Conservation (phyloP, 83 land plant genomes). For the Picea engelmannii region DNA sequence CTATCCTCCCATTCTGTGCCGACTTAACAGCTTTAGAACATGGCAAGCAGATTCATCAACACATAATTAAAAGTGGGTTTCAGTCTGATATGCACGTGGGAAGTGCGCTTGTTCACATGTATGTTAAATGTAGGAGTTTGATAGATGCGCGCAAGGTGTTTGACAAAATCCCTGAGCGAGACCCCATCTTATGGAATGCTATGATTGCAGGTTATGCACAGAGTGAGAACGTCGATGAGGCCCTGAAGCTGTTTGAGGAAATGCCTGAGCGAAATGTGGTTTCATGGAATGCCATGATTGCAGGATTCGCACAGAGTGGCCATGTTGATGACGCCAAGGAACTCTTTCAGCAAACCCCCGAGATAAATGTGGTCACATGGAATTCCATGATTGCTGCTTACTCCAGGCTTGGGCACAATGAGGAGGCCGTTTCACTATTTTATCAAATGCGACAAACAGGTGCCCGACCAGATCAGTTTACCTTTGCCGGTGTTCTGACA, state of each 20-base stretch:
- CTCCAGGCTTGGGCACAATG: background rate
- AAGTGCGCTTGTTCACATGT: no score
- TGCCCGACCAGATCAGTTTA: background rate
- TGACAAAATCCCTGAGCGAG: no score
- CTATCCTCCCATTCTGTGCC: no score
- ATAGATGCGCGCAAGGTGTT: no score
- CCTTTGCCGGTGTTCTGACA: background rate
- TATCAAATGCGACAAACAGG: background rate
- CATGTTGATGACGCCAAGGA: slow-evolving; percentile 28
- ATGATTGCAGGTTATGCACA: no score
- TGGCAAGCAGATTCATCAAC: no score
- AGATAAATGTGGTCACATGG: slow-evolving; percentile 45
- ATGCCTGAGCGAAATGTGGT: no score
- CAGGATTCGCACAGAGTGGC: slow-evolving; percentile 34
- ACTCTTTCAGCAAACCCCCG: slow-evolving; percentile 30
- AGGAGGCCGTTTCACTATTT: background rate
- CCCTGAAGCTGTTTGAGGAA: background rate
- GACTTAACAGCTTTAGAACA: no score
- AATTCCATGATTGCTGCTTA: background rate
- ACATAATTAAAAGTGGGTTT: no score
- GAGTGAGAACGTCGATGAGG: background rate
- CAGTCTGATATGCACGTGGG: no score
- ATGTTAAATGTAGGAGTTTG: no score
- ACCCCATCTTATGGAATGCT: no score
- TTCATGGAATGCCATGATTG: background rate